A percentile compares a stretch with the other conserved stretches of the same genome.
phyloP scores from a whole-genome alignment of 768 basidiomycete species.

The Paxillus involutus region DNA sequence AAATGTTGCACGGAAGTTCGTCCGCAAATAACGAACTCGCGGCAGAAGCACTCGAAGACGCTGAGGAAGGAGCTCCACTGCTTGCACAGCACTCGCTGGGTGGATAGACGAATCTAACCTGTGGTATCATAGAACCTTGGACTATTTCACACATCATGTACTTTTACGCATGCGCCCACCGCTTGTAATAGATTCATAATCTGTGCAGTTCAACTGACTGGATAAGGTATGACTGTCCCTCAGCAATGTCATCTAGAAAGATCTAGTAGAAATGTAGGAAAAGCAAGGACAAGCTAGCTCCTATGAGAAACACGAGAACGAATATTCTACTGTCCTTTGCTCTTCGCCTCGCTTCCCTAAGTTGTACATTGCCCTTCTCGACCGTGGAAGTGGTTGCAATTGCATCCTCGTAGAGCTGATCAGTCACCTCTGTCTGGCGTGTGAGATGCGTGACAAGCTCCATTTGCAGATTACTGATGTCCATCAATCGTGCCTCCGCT shows the following conservation, averaged over 20 bases:
- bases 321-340: slow-evolving; percentile 87
- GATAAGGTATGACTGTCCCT: slow-evolving; percentile 3
- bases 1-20: slow-evolving; percentile 47
- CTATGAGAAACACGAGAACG: slow-evolving; percentile 87
- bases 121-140: background rate
- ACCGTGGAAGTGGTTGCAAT: slow-evolving; percentile 83
- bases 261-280: slow-evolving; percentile 91
- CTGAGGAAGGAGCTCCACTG: slow-evolving; percentile 60
- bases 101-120: background rate
- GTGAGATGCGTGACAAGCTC: slow-evolving; percentile 88
- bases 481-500: slow-evolving; percentile 88
- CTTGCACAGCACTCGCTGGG: slow-evolving; percentile 7
- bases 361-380: slow-evolving; percentile 86
- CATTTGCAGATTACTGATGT: slow-evolving; percentile 91
- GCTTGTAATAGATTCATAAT: background rate
- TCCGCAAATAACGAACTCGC: slow-evolving; percentile 53
- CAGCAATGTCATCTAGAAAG: slow-evolving; percentile 1
- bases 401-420: slow-evolving; percentile 93
- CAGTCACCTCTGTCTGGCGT: slow-evolving; percentile 88
- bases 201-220: background rate
- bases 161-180: background rate
- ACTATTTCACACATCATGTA: slow-evolving; percentile 1
- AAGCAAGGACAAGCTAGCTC: slow-evolving; percentile 86
- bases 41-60: slow-evolving; percentile 59
- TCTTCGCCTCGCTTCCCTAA: slow-evolving; percentile 85